A percentile compares a stretch with the other conserved stretches of the same genome.
phyloP scores from a whole-genome alignment of 306 rosid species.

The Crotalaria pallida region DNA sequence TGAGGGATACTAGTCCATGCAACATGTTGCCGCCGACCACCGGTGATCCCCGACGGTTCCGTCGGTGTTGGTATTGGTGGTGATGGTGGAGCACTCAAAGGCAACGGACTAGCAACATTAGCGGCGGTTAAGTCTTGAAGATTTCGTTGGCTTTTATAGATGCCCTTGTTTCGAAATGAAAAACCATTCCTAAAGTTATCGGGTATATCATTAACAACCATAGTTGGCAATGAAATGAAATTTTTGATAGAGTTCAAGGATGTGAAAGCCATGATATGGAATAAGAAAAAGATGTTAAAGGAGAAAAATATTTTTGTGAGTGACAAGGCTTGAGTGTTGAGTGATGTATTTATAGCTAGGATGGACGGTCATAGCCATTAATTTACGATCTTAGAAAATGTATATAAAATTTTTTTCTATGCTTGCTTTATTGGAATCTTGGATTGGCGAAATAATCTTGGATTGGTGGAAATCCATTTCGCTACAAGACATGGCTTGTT shows the following conservation, averaged over 20 bases:
- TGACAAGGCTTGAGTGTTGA: background rate
- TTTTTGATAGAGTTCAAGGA: constrained; percentile 21
- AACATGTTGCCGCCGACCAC: constrained; percentile 39
- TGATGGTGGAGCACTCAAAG: constrained; percentile 25
- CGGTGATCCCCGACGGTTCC: background rate
- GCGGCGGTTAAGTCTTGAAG: constrained; percentile 28
- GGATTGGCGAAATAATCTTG: constrained; percentile 47
- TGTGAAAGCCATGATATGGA: constrained; percentile 42
- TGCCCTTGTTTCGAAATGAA: constrained; percentile 16
- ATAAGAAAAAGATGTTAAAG: background rate
- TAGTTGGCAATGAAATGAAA: constrained; percentile 22
- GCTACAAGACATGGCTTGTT: constrained; percentile 50
- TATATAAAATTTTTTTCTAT: background rate
- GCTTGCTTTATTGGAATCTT: constrained; percentile 42
- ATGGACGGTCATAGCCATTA: background rate
- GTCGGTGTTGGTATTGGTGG: background rate
- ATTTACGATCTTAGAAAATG: background rate
- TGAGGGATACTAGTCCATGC: constrained; percentile 93
- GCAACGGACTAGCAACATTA: constrained; percentile 48
- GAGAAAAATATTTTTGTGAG: too few species aligned
- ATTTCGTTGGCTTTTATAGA: background rate
- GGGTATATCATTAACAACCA: constrained; percentile 15
- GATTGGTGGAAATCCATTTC: constrained; percentile 43
- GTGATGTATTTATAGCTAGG: constrained; percentile 29
- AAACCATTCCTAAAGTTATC: background rate